phyloP scores from a whole-genome alignment of 1,139 yeast genomes.

The Yamadazyma diddensiae region DNA sequence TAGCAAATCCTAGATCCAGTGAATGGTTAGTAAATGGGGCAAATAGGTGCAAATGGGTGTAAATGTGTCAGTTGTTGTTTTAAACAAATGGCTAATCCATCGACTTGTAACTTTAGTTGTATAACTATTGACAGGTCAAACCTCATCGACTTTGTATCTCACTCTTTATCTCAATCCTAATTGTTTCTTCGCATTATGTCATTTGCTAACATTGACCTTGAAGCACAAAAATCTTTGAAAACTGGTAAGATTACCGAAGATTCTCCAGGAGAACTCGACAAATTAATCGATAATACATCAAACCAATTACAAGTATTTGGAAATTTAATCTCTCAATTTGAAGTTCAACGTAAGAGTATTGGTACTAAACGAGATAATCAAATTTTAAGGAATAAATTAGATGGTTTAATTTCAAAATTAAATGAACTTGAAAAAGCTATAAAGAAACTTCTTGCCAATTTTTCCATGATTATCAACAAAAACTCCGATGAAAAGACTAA shows the following conservation, averaged over 20 bases:
- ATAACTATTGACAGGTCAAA: no score
- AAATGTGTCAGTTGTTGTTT: no score
- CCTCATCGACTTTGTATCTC: neutral
- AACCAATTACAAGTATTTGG: constrained; percentile 49
- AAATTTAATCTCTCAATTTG: constrained; percentile 46
- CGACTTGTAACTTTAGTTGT: no score
- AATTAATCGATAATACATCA: constrained; percentile 34
- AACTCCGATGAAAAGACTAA: constrained; percentile 19
- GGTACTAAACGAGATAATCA: constrained; percentile 56
- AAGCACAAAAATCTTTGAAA: constrained; percentile 41
- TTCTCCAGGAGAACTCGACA: constrained; percentile 27
- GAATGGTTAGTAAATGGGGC: no score
- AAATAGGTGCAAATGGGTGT: no score
- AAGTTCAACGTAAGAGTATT: constrained; percentile 44
- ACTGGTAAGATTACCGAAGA: no score
- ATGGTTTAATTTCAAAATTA: constrained; percentile 26
- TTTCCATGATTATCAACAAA: constrained; percentile 33
- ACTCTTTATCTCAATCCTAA: neutral
- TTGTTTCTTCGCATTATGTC: constrained; percentile 39
- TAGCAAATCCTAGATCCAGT: no score
- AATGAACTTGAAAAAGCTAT: constrained; percentile 33
- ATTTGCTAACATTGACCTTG: constrained; percentile 56
- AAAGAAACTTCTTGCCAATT: constrained; percentile 26
- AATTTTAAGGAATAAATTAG: constrained; percentile 39
- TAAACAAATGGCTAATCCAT: no score